Conservation (phyloP, 352 stramenopile genomes). For the Phytophthora pinifolia region DNA sequence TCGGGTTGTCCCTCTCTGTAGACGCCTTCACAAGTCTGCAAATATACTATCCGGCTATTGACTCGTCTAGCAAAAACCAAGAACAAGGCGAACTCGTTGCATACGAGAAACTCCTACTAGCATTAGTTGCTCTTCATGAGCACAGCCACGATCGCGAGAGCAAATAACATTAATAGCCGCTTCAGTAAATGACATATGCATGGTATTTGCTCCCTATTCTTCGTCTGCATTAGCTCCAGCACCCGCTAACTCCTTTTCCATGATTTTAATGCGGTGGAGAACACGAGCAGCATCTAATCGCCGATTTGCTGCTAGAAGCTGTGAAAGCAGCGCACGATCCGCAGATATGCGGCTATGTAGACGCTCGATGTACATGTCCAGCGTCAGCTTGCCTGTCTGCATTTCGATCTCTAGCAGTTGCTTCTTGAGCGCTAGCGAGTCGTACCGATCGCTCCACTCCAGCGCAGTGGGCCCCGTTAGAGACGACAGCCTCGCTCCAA, state of each 20-base stretch:
- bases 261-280: slow-evolving; percentile 72
- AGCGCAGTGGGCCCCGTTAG: slow-evolving; percentile 33
- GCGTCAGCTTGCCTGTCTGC: slow-evolving; percentile 73
- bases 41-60: slow-evolving; percentile 26
- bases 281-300: slow-evolving; percentile 67
- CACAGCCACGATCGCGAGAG: slow-evolving; percentile 2
- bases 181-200: not conserved
- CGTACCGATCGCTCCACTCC: slow-evolving; percentile 55
- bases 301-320: slow-evolving; percentile 41
- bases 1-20: slow-evolving; percentile 50
- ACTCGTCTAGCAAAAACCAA: not conserved
- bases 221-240: slow-evolving; percentile 28
- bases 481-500: slow-evolving; percentile 51
- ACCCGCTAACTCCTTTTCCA: slow-evolving; percentile 72
- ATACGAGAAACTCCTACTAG: slow-evolving; percentile 40
- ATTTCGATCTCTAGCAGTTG: slow-evolving; percentile 85
- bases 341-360: slow-evolving; percentile 49
- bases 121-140: slow-evolving; percentile 31
- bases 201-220: slow-evolving; percentile 8
- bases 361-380: slow-evolving; percentile 65
- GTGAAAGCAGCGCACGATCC: slow-evolving; percentile 51
- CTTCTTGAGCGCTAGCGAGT: slow-evolving; percentile 75
- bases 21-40: slow-evolving; percentile 41
- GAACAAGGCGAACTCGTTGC: slow-evolving; percentile 15
- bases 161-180: slow-evolving; percentile 8